These are phyloP conservation scores for Nicotiana rustica DNA, from an alignment of 305 asterid genomes.

Conservation along the genomic window DNA sequence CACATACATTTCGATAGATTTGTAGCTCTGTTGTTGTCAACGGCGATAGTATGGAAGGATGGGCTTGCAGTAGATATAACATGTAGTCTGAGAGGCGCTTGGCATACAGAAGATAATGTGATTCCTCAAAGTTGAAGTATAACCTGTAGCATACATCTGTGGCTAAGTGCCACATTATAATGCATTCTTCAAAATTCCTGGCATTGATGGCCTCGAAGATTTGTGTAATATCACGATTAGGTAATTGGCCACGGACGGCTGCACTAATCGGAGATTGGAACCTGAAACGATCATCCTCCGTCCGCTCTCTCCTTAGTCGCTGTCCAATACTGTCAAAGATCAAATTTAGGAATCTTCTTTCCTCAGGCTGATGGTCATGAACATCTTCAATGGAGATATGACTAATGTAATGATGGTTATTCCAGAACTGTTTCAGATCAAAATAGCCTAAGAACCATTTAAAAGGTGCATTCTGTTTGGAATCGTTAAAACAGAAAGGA, in stretches of 20 bases:
- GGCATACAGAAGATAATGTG: constrained; percentile 24
- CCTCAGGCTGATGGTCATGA: not conserved
- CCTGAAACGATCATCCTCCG: constrained; percentile 18
- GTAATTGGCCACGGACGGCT: not conserved
- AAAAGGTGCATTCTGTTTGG: not conserved
- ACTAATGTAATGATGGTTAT: not conserved
- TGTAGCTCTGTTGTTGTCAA: not conserved
- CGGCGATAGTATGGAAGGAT: not conserved
- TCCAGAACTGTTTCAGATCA: constrained; percentile 26
- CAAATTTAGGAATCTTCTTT: not conserved
- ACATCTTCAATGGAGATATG: not conserved
- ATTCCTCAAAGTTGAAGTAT: not conserved
- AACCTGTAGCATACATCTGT: constrained; percentile 18
- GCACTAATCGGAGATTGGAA: constrained; percentile 7
- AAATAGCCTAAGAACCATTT: not conserved
- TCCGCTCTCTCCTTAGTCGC: not conserved
- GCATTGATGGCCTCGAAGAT: not conserved
- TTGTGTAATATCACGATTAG: not conserved
- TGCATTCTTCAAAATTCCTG: not conserved
- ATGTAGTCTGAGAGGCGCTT: constrained; percentile 19
- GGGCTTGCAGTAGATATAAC: constrained; percentile 19
- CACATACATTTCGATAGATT: not conserved
- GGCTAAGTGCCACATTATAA: not conserved
- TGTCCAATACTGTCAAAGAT: constrained; percentile 2
- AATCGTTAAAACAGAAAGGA: not conserved